Conservation (phyloP, 306 rosid genomes). For the Ochetophila trinervis region DNA sequence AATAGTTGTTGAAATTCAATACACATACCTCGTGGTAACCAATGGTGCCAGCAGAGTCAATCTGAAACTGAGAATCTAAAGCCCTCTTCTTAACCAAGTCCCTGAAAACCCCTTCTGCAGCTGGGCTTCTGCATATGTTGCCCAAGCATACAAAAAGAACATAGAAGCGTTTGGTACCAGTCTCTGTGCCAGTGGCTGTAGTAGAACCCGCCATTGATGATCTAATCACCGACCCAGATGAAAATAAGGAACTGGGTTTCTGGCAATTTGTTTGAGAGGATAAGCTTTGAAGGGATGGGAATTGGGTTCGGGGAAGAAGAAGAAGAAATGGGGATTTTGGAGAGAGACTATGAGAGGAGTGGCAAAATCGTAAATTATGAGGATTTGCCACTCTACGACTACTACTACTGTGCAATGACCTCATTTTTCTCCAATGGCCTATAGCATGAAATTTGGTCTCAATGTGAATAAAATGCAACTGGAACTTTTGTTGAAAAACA, state of each 20-base stretch:
- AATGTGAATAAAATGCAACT: too few relatives aligned
- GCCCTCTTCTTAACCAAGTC: conserved; percentile 67
- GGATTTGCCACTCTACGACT: background rate
- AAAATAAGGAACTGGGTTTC: conserved; percentile 17
- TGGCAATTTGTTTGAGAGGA: conserved; percentile 16
- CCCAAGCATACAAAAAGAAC: conserved; percentile 84
- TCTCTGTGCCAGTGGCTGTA: conserved; percentile 28
- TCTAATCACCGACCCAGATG: conserved; percentile 33
- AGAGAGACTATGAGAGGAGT: conserved; percentile 23
- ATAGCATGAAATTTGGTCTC: too few relatives aligned
- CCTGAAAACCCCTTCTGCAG: conserved; percentile 86
- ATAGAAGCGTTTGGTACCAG: conserved; percentile 51
- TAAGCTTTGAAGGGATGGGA: conserved; percentile 20
- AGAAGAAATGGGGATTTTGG: conserved; percentile 19
- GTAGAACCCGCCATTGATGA: conserved; percentile 61
- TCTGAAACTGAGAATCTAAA: conserved; percentile 50
- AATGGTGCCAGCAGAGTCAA: conserved; percentile 90
- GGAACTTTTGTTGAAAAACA: too few relatives aligned
- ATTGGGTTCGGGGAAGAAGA: conserved; percentile 24
- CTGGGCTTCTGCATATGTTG: conserved; percentile 93
- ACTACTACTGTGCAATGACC: conserved; percentile 17
- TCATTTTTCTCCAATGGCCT: conserved; percentile 28
- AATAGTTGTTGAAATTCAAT: background rate
- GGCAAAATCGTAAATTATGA: conserved; percentile 48
- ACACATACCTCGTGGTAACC: conserved; percentile 66